Conservation (phyloP, 371 early-diverging fungal genomes). For the Mucor racemosus region DNA sequence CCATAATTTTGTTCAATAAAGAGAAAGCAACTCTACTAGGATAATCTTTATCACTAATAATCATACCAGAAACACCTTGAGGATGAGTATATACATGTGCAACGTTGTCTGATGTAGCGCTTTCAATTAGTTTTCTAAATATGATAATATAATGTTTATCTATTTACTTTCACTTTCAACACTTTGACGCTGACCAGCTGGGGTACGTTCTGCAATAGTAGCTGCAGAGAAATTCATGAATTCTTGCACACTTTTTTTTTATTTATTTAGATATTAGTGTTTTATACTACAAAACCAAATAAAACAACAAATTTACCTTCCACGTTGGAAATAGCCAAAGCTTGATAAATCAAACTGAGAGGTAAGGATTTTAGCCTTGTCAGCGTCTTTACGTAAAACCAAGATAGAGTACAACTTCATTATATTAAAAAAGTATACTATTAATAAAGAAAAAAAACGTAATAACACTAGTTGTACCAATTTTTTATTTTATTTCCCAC, state of each 20-base stretch:
- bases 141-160: not conserved
- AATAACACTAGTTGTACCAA: not conserved
- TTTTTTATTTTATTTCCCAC: slow-evolving; percentile 1
- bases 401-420: slow-evolving; percentile 65
- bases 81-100: slow-evolving; percentile 81
- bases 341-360: slow-evolving; percentile 78
- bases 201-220: slow-evolving; percentile 89
- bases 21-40: slow-evolving; percentile 92
- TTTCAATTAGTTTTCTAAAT: not conserved
- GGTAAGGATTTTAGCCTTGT: slow-evolving; percentile 59
- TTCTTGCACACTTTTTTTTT: slow-evolving; percentile 74
- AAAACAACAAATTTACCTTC: slow-evolving; percentile 57
- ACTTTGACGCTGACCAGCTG: slow-evolving; percentile 81
- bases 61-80: slow-evolving; percentile 77
- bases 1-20: slow-evolving; percentile 82
- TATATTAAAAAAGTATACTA: not conserved
- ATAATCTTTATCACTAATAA: slow-evolving; percentile 91
- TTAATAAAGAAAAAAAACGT: not conserved
- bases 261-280: too few species aligned
- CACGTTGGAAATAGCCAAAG: slow-evolving; percentile 90
- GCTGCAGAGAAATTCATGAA: slow-evolving; percentile 87
- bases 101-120: slow-evolving; percentile 67
- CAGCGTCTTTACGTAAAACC: slow-evolving; percentile 54
- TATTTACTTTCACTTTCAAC: slow-evolving; percentile 83
- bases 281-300: too few species aligned